These are phyloP conservation scores for Xylariaceae sp. DNA, from an alignment of 2,329 filamentous ascomycete species.

Conservation along the genomic window DNA sequence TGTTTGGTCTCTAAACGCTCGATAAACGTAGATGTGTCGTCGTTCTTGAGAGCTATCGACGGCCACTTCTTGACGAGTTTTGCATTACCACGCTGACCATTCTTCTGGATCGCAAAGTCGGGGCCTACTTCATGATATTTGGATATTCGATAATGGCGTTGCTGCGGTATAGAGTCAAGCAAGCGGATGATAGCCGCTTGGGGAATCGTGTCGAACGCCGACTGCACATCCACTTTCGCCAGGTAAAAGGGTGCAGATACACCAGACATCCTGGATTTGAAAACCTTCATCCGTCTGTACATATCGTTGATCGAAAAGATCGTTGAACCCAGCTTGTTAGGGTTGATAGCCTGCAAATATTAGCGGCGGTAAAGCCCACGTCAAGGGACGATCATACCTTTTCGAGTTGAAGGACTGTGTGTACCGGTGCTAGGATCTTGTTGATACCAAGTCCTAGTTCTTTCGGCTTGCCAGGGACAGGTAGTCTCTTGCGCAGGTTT, in stretches of 20 bases:
- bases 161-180: constrained; percentile 51
- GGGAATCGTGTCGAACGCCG: constrained; percentile 93
- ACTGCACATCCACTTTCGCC: constrained; percentile 85
- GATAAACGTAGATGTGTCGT: constrained; percentile 41
- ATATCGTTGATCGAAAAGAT: constrained; percentile 80
- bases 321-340: constrained; percentile 65
- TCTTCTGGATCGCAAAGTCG: constrained; percentile 37
- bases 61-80: constrained; percentile 48
- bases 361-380: neutral
- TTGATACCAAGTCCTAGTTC: constrained; percentile 41
- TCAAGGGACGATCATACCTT: constrained; percentile 45
- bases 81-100: constrained; percentile 22
- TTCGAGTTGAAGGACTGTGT: constrained; percentile 73
- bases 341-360: constrained; percentile 40
- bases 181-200: constrained; percentile 67
- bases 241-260: constrained; percentile 61
- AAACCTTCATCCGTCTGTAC: constrained; percentile 64
- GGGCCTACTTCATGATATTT: constrained; percentile 65
- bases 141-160: constrained; percentile 62
- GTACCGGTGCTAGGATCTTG: constrained; percentile 63
- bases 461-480: constrained; percentile 41
- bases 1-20: constrained; percentile 39
- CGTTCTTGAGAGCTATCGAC: constrained; percentile 42
- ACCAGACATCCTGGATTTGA: constrained; percentile 50
- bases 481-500: constrained; percentile 67